These are phyloP conservation scores for Taxawa tesnikishii DNA, from an alignment of 2,329 filamentous ascomycete genomes.

Conservation along the genomic window DNA sequence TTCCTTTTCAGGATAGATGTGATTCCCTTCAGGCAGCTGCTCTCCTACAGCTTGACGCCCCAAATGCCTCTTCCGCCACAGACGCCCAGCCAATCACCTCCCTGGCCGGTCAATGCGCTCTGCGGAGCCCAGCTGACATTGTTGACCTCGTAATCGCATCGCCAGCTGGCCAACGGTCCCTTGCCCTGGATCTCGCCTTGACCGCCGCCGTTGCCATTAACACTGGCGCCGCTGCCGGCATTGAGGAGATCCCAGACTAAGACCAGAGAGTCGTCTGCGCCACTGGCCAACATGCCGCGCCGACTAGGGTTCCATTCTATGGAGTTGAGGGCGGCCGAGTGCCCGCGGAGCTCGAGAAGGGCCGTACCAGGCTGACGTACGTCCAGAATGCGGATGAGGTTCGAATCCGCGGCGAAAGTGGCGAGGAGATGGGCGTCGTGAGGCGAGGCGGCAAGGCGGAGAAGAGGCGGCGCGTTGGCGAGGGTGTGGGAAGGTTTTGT, in stretches of 20 bases:
- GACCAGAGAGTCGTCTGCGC: conserved; percentile 83
- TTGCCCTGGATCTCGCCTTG: conserved; percentile 32
- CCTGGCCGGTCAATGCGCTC: conserved; percentile 51
- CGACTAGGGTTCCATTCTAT: conserved; percentile 90
- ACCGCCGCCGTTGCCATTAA: conserved; percentile 5
- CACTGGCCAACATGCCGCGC: conserved; percentile 79
- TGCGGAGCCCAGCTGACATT: conserved; percentile 79
- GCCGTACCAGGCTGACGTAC: conserved; percentile 94
- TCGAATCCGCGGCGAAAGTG: conserved; percentile 93
- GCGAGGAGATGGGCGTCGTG: conserved; percentile 91
- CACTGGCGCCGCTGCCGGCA: conserved; percentile 15
- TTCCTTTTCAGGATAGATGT: no score
- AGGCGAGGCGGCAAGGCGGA: conserved; percentile 78
- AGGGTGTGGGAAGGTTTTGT: conserved; percentile 61
- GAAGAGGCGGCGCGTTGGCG: conserved; percentile 49
- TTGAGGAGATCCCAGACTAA: conserved; percentile 89
- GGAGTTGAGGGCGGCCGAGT: conserved; percentile 74
- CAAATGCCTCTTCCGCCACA: conserved; percentile 70
- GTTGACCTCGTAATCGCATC: conserved; percentile 75
- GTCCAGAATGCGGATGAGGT: conserved; percentile 85
- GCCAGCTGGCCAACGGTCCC: conserved; percentile 67
- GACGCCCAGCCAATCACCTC: conserved; percentile 74
- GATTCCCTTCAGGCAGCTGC: no score
- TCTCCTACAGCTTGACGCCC: conserved; percentile 56
- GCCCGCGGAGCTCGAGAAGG: conserved; percentile 81